Evolutionary conservation across 2,329 filamentous ascomycete genomes (phyloP), one percentile per base, ranked within the genome.

Genomic region (Penicillium sp.): DNA sequence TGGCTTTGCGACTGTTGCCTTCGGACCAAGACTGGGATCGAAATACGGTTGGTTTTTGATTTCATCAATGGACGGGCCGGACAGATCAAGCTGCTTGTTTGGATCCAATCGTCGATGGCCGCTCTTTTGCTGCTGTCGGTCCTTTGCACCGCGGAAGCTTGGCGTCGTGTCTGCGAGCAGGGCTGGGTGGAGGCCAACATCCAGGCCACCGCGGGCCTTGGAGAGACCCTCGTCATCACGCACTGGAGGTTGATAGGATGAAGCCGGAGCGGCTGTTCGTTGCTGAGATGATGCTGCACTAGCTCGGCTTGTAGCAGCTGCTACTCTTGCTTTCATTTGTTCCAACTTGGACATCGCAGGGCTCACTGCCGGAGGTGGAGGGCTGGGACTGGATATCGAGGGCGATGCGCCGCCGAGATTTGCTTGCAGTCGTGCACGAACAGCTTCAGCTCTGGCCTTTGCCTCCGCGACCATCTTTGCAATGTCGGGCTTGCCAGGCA

Each of bases 11-110:
- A 71, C 63, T 46, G 74, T 73, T 55, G 77, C 76, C 47, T 85
- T 82, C 4, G 77, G 73, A n/a, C 80, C 78, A 9, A 83, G 69
- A 55, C 73, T 84, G 6, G 85, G 77, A 60, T 94, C 88, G 56
- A 86, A 90, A 66, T 95, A 96, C 0, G 90, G 90, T 57, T 95
- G 95, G 60, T 77, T 79, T 52, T 74, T 77, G 18, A 76, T 76
- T 55, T 82, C 80, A 51, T 82, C 80, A 4, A 77, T 61, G 13
- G 76, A 79, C 4, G 79, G 79, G 1, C 76, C 79, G 2, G 78
- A 78, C 32, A 81, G 70, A 64, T 82, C 80, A 41, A 81, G 70
- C 47, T 74, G 75, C 40, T 72, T 74, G 46, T 54, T 57, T 61
- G 44, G 36, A 24, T 45, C 46, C 36, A 34, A 26, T 26, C 76